Evolutionary conservation across 1,284 basidiomycete species (phyloP), one percentile per base, ranked within the genome.

Genomic region (Ganoderma resinaceum): DNA sequence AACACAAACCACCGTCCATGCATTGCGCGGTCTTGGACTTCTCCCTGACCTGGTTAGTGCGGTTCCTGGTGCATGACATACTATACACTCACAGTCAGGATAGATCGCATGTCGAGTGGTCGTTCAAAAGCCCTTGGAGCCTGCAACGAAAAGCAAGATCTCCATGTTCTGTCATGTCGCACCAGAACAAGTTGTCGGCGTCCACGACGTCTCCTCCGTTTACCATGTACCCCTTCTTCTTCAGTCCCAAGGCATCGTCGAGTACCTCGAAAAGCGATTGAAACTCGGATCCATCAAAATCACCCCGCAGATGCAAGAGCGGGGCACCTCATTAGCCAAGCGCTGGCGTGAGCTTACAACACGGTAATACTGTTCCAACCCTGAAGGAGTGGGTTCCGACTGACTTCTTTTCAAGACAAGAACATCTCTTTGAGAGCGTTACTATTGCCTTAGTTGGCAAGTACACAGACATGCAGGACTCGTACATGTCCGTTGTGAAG

Each of bases 131-230:
- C 89, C 94, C 0, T 86, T 99, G 20, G 90, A 94, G 66, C 86
- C 88, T 3, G 86, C 93, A 0, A 97, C 97, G 57, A 98, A 97
- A 82, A 88, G 92, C 77, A 99, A 99, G 81, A 97, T 99, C 59
- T 96, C 95, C 72, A 99, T 99, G 97, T 99, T 99, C 87, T 99
- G 97, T 82, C 98, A 99, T 78, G 97, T 99, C 72, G 86, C 90
- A 1, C 87, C 94, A 5, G 93, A 96, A 76, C 98, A 99, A 80
- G 98, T 99, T 52, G 87, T 99, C 67, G 97, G 96, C 66, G 95
- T 99, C 16, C 97, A 99, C 81, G 96, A 99, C 78, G 95, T 99
- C 52, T 91, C 92, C 8, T 98, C 97, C 26, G 96, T 99, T 42
- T 99, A 99, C 82, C 97, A 99, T 78, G 97, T 99, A 38, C 98